phyloP scores from a whole-genome alignment of 2,329 filamentous ascomycete genomes.

The Bipolaris bicolor region DNA sequence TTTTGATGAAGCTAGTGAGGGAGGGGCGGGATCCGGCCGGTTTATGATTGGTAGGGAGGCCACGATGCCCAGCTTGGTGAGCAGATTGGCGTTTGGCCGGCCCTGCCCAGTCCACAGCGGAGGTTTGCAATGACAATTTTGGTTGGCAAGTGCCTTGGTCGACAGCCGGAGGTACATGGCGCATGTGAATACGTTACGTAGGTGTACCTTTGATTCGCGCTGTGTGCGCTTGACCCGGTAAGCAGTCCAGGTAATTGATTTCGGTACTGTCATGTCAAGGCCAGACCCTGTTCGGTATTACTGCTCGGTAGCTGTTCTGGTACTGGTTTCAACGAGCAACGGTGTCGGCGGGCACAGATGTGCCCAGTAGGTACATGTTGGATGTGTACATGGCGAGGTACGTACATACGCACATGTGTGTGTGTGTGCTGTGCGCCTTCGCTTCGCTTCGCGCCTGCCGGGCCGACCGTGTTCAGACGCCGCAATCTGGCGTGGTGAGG shows the following conservation, averaged over 20 bases:
- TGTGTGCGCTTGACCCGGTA: neutral
- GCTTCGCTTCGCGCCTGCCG: slow-evolving; percentile 11
- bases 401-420: neutral
- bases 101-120: slow-evolving; percentile 7
- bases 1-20: slow-evolving; percentile 21
- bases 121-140: slow-evolving; percentile 14
- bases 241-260: neutral
- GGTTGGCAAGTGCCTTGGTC: slow-evolving; percentile 7
- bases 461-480: slow-evolving; percentile 17
- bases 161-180: no score
- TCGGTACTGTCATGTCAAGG: neutral
- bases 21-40: slow-evolving; percentile 15
- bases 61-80: slow-evolving; percentile 20
- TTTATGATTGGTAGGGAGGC: slow-evolving; percentile 10
- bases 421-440: neutral
- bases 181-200: no score
- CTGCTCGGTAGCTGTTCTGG: neutral
- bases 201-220: no score
- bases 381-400: neutral
- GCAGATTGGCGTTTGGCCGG: slow-evolving; percentile 25
- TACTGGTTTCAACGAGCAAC: neutral
- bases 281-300: neutral
- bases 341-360: neutral
- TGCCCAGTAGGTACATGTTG: neutral
- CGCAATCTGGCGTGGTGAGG: slow-evolving; percentile 7